Base-by-base conservation (phyloP, 345 rosid species). In the Eutrema heterophyllum region DNA sequence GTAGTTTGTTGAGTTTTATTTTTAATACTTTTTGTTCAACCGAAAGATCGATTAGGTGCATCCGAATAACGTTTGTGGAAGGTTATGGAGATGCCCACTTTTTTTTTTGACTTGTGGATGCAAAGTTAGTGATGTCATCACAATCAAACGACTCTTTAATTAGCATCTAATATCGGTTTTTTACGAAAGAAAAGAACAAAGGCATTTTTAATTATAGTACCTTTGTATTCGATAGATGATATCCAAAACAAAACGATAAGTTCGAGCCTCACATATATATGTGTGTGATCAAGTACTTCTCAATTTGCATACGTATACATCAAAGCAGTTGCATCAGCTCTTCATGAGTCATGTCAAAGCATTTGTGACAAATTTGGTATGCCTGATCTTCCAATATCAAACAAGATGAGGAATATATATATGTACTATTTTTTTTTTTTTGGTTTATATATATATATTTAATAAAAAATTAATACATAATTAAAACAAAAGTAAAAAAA, bases 301-400 rank as follows among this genome's bases (percentile, higher is more conserved):
- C 43, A 74, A 39, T 66, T 57, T 66, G 78, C 61, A 49, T 49
- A 67, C 67, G 54, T 58, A 67, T 10, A 57, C 78, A 67, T 67
- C 61, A 57, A 57, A 39, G 12, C 53, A 48, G 38, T 57, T 67
- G 51, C 50, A 74, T 48, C 60, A 74, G 67, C 78, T 73, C 58
- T 2, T 57, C 40, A 48, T 35, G 67, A 36, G 61, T 67, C 67
- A 66, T 66, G 14, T n/a, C 46, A 50, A 58, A 58, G 51, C 52
- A 67, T 74, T 61, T 61, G 36, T 38, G 60, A 57, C 67, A 73
- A 45, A 65, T 45, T 6, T 40, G 29, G 58, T 64, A 56, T 45
- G 57, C 49, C 18, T 63, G 58, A 36, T 56, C 24, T 44, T 55
- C 16, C 5, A 13, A 27, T 53, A 53, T 35, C 45, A 33, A 64